Evolutionary conservation across 2,329 filamentous ascomycete species (phyloP), one percentile per base, ranked within the genome.

Genomic region (Cytospora piceicola): DNA sequence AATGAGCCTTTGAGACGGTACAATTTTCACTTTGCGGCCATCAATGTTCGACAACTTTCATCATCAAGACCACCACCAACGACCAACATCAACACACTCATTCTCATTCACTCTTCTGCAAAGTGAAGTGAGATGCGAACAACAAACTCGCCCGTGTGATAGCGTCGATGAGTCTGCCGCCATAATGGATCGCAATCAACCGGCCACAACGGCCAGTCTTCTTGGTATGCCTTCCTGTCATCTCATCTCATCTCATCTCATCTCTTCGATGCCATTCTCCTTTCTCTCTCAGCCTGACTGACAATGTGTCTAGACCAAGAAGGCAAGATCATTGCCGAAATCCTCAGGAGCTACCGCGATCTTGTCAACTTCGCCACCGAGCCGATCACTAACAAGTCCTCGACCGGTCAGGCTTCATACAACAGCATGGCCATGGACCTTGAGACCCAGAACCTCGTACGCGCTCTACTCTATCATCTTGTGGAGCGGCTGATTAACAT

Each of bases 341-440:
- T 83, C 66, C 75, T 84, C 36, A 75, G 75, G 8, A 78, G 77
- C 60, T 83, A 81, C 69, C 75, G 77, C 64, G 78, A 79, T 64
- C 73, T 84, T 39, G 72, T 83, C n/a, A 68, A 71, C 29, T 74
- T 75, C 15, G 76, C 76, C 46, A 76, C 78, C 12, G 73, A 73
- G 42, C 73, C 73, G 11, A 72, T 81, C 22, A 72, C 75, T 29
- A 70, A 74, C 64, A 71, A 71, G 34, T 75, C 75, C 46, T 74
- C 74, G 15, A 70, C 77, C 15, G 79, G 78, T 68, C 74, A 77
- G 30, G 78, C 79, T 1, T 73, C 75, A 1, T 75, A 78, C 62
- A 79, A 77, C 72, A 73, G 72, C 56, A 74, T 81, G 75, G 75
- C 72, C 6, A 78, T 81, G 72, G 75, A 79, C 55, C 76, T 76